Evolutionary conservation across 176 grass and related monocot genomes (phyloP).

Genomic region (Thinopyrum elongatum): DNA sequence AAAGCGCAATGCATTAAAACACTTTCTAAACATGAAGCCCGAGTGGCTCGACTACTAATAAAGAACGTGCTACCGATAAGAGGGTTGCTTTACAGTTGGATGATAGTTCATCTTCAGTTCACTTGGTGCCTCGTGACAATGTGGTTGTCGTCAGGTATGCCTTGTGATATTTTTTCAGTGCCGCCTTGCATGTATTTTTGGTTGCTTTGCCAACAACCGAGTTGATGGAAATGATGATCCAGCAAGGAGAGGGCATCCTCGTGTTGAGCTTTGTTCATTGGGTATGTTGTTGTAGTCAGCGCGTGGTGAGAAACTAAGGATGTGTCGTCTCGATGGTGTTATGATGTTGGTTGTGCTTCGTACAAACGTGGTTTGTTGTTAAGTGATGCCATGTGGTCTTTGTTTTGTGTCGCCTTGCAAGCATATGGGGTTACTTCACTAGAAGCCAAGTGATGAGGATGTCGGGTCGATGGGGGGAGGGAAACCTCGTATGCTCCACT

Average conservation of each 20-base stretch:
- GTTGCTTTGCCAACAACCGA: neutral
- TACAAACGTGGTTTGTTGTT: neutral
- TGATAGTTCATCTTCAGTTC: neutral
- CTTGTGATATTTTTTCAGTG: neutral
- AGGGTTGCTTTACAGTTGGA: neutral
- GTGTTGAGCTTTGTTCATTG: neutral
- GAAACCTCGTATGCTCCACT: neutral
- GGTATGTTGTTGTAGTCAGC: neutral
- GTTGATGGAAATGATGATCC: neutral
- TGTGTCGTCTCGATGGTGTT: neutral
- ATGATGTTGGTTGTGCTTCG: no score
- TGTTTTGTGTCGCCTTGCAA: neutral
- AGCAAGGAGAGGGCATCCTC: neutral
- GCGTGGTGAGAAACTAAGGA: neutral
- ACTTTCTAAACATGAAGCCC: neutral
- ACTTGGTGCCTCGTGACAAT: neutral
- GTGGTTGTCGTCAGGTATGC: neutral
- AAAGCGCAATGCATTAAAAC: neutral
- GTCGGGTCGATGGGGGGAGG: neutral
- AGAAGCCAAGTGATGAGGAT: neutral
- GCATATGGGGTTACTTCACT: neutral
- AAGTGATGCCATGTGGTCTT: neutral
- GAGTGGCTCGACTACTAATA: neutral
- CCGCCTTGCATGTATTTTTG: neutral
- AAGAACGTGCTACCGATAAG: neutral